A percentile compares a stretch with the other conserved stretches of the same genome.
phyloP scores from a whole-genome alignment of 352 stramenopile species.

The Globisporangium perplexum region DNA sequence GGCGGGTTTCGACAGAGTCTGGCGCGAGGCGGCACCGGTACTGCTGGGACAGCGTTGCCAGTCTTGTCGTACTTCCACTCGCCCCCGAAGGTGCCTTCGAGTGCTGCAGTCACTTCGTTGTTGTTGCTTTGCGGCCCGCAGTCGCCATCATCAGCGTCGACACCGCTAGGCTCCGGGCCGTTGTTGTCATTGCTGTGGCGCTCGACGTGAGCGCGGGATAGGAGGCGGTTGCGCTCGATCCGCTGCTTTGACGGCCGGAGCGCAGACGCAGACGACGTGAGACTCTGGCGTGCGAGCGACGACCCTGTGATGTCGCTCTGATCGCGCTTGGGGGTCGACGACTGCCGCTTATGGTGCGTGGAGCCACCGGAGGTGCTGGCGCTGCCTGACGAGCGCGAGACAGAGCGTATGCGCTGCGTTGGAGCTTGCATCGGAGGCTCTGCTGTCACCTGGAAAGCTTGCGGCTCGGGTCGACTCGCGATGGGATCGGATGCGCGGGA shows the following conservation, averaged over 20 bases:
- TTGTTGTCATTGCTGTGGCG: slow-evolving; percentile 8
- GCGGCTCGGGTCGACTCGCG: neutral
- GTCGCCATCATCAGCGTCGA: slow-evolving; percentile 10
- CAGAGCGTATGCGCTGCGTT: slow-evolving; percentile 1
- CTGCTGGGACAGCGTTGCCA: neutral
- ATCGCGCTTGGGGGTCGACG: slow-evolving; percentile 6
- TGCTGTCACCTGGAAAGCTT: neutral
- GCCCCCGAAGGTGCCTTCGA: neutral
- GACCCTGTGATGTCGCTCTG: neutral
- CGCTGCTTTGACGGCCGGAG: slow-evolving; percentile 36
- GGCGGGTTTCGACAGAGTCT: slow-evolving; percentile 19
- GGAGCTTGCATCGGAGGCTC: neutral
- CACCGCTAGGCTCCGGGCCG: slow-evolving; percentile 1
- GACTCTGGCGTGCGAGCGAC: slow-evolving; percentile 6
- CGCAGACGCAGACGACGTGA: slow-evolving; percentile 44
- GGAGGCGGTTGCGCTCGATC: slow-evolving; percentile 5
- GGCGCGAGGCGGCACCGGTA: slow-evolving; percentile 17
- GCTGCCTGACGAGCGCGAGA: neutral
- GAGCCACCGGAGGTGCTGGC: neutral
- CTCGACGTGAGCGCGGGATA: slow-evolving; percentile 11
- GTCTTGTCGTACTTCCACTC: slow-evolving; percentile 7
- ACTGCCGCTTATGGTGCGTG: neutral
- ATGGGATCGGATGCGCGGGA: neutral
- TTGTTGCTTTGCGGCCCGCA: neutral
- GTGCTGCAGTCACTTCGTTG: neutral